phyloP scores from a whole-genome alignment of 208 protist genomes.

The Trypanosoma scelopori region DNA sequence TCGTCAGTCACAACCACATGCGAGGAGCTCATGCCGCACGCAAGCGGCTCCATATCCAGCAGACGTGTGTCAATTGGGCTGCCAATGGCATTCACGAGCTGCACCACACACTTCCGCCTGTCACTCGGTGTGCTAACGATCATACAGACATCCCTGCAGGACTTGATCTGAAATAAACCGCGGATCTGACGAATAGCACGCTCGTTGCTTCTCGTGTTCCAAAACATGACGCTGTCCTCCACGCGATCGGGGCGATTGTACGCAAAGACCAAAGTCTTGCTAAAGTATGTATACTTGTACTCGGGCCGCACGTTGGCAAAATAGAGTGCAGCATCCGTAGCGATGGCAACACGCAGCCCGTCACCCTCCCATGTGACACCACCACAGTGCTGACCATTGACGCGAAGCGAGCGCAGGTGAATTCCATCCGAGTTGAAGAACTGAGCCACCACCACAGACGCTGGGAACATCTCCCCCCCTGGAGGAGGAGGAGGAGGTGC shows the following conservation, averaged over 20 bases:
- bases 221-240: constrained; percentile 95
- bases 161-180: constrained; percentile 72
- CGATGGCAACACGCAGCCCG: constrained; percentile 93
- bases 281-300: constrained; percentile 95
- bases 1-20: constrained; percentile 92
- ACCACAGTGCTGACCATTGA: constrained; percentile 83
- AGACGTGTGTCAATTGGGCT: constrained; percentile 92
- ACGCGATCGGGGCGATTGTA: constrained; percentile 89
- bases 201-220: constrained; percentile 92
- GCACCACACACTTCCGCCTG: constrained; percentile 69
- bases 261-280: constrained; percentile 91
- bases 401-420: constrained; percentile 91
- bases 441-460: constrained; percentile 79
- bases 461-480: constrained; percentile 3
- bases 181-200: constrained; percentile 89
- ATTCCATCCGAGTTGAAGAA: constrained; percentile 93
- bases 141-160: constrained; percentile 86
- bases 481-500: not conserved
- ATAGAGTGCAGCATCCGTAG: constrained; percentile 95
- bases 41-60: constrained; percentile 89
- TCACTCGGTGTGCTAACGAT: constrained; percentile 78
- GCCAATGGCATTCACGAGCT: constrained; percentile 96
- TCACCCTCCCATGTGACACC: constrained; percentile 94
- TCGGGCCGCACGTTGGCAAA: constrained; percentile 96
- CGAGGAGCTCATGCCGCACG: constrained; percentile 87